Base-by-base conservation (phyloP, 139 green algal genomes). In the Tetradesmus lagerheimii region DNA sequence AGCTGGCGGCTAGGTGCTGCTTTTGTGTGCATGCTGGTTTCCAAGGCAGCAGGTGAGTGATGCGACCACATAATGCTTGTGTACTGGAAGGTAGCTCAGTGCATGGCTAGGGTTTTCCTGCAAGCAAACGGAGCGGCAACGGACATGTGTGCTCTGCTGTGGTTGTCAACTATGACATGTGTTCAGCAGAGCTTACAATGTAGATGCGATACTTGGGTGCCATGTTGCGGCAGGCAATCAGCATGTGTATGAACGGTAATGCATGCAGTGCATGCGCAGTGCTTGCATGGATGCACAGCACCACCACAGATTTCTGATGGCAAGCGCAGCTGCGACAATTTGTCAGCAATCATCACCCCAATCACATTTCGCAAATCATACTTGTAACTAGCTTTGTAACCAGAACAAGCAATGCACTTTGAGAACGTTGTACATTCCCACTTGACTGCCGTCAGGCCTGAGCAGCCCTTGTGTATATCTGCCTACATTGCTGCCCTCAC, bases 1-100 rank as follows among this genome's bases (percentile, higher is more conserved):
- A 92, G 90, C 20, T 98, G 97, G 97, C 77, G 97, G 9, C 78
- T 99, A 41, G 94, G 66, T 0, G 80, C 89, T 3, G 95, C 97
- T 3, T 79, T 98, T 18, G 29, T 88, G 4, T 93, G 95, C 77
- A 95, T 99, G 91, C n/a, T 98, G 18, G 57, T 93, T 16, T 95
- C 93, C 74, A 98, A 97, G 85, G 66, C 85, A 82, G 92, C 92
- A 89, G 95, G 95, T 97, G 53, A 12, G 92, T 57, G 31, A 74
- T 1, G 80, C 57, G 16, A 23, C 23, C 50, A 64, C 50, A 64
- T 2, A 64, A 64, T 64, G 50, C 3, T 11, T 20, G 15, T 20
- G 15, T 64, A 27, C 18, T 20, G n/a, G n/a, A n/a, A n/a, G n/a
- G n/a, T n/a, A n/a, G 50, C 50, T 64, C 50, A 64, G 50, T 64